Evolutionary conservation across 768 basidiomycete genomes (phyloP), one percentile per base, ranked within the genome.

Genomic region (Leccinum boreale): DNA sequence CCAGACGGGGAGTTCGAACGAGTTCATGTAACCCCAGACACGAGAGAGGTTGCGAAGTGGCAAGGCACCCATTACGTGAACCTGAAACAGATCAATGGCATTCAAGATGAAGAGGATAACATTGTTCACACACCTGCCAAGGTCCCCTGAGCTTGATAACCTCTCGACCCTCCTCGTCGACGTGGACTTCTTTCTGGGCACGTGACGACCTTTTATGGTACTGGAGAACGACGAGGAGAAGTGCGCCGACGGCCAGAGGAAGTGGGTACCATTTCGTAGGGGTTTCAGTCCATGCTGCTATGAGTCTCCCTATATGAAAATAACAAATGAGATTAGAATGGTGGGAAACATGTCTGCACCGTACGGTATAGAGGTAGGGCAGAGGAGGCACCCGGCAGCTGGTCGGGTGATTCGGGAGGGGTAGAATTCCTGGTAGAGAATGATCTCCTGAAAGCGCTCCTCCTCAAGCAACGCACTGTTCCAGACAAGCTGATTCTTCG

Each of bases 221-320:
- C 66, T 91, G 87, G 12, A 93, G 77, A 50, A 82, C 81, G 61
- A 92, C 84, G 33, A 96, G 86, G 29, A 96, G 81, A n/a, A 94
- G 78, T 2, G 92, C 93, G 36, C 94, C 94, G 28, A 94, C 88
- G 11, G 92, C 92, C 56, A 96, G 74, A 15, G 94, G 94, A 47
- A 98, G 81, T 10, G 95, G 95, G 64, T 95, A 96, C 95, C 95
- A 98, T 73, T 86, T 91, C 35, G 90, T 94, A 0, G 93, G 92
- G 0, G 95, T 94, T 66, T 86, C 78, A 5, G 81, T 86, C 92
- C 92, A 94, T 26, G 92, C 90, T 58, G 81, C 79, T 28, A 89
- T 77, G 7, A 95, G 73, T 68, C 80, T 84, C 45, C 81, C 89
- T 87, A 52, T 26, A 14, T 1, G 2, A 44, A 3, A 4, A 46